Base-by-base conservation (phyloP, 352 stramenopile species). In the Pythium scleroteichum region DNA sequence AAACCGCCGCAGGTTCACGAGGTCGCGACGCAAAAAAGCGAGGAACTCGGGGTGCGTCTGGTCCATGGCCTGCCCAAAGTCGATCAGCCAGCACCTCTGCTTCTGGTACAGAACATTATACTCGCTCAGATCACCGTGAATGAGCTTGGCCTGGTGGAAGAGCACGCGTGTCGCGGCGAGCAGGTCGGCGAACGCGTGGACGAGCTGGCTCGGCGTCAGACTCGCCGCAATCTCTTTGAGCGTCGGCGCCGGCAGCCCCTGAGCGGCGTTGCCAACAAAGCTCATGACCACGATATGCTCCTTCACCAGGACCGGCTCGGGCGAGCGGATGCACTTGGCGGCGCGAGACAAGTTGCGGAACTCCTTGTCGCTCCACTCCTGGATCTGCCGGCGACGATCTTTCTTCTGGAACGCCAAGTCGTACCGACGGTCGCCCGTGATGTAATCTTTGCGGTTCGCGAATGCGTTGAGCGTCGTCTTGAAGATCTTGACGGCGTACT, bases 21-120 rank as follows among this genome's bases (percentile, higher is more conserved):
- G 61, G 70, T 98, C 92, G 23, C 89, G 78, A 26, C 64, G 54
- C 16, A 98, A 48, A 5, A 88, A 79, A 42, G 78, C 72, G 44
- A 79, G 59, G 8, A 81, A 84, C 32, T 82, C 67, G 1, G 88
- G 87, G 49, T 97, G 92, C 3, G 75, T 83, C 5, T 73, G 63
- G 63, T 97, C 88, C 24, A 97, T 82, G 8, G 88, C 80, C 64
- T 98, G 92, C 1, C 86, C 88, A 78, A 98, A 97, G 66, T 98
- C 92, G 65, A 98, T 97, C 13, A 98, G 85, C 86, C 65, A 97
- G 61, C 72, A 75, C 52, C 66, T 79, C 42, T 79, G 77, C 66
- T 78, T 83, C 48, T 62, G 71, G 26, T 90, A 82, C 13, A 97
- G 68, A 19, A 98, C 88, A 64, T 98, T 98, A 76, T 97, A 97